Conservation (phyloP, 345 rosid genomes). For the Diplotaxis tenuifolia region DNA sequence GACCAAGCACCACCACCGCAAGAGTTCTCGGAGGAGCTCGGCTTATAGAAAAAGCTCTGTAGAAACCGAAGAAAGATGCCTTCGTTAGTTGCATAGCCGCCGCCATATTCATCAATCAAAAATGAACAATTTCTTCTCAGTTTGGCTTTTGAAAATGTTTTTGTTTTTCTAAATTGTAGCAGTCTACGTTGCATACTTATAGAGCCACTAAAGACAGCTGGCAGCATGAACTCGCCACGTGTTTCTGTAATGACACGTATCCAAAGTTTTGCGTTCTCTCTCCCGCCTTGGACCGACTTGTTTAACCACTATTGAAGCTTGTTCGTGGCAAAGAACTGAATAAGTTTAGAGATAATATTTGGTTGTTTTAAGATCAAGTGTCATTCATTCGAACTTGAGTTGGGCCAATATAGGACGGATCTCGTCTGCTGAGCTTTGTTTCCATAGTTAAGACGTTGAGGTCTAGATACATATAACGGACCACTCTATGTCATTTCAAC, state of each 20-base stretch:
- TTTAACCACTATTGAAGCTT: neutral
- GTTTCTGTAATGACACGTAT: slow-evolving; percentile 14
- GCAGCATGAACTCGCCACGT: slow-evolving; percentile 24
- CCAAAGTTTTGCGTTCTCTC: neutral
- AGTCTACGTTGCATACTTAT: slow-evolving; percentile 20
- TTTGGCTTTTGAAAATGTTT: neutral
- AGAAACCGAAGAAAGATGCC: slow-evolving; percentile 17
- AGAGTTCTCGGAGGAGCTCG: slow-evolving; percentile 27
- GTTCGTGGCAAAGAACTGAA: neutral
- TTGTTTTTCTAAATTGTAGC: no score
- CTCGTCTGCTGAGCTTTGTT: neutral
- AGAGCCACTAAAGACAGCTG: slow-evolving; percentile 23
- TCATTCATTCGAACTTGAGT: neutral
- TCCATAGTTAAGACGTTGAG: neutral
- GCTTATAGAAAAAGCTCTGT: slow-evolving; percentile 21
- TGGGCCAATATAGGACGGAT: neutral
- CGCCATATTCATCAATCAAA: slow-evolving; percentile 26
- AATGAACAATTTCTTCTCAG: neutral
- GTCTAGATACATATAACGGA: neutral
- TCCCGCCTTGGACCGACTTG: neutral
- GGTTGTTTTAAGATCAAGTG: neutral
- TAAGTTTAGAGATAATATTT: neutral
- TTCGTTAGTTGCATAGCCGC: slow-evolving; percentile 32
- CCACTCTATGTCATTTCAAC: neutral
- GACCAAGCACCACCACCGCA: slow-evolving; percentile 30